Evolutionary conservation across 371 early-diverging fungal genomes (phyloP), one percentile per base, ranked within the genome.

Genomic region (Mortierella sp.): DNA sequence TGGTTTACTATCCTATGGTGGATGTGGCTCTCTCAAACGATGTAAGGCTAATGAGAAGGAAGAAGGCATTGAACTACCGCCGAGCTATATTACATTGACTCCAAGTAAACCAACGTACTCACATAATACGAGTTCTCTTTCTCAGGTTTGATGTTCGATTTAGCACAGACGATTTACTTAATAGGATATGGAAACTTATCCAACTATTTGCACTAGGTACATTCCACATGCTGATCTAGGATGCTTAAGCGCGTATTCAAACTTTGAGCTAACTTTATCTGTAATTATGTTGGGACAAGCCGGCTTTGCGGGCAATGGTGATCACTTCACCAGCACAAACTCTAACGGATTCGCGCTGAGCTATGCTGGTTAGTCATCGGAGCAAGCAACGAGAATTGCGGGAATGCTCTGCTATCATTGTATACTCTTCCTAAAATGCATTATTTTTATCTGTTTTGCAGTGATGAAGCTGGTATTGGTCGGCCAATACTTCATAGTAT

Each of bases 1-100:
- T 89, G 89, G 89, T 89, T 89, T 69, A 86, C 87, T 1, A 87
- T 89, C 1, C 84, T 89, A 77, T 89, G 90, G 90, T 89, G 90
- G 90, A 87, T 88, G 61, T 89, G 90, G 88, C 86, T 88, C 47
- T 86, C 90, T 1, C 86, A 88, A 62, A 88, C 90, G 12, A 75
- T 89, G 78, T 88, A 73, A 58, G 73, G n/a, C 1, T 3, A 11
- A 18, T 16, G 10, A 32, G 55, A 28, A 24, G 20, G 30, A n/a
- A 16, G 51, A 28, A 52, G 43, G 39, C 22, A 22, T 30, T n/a
- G n/a, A 24, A 8, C 6, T 8, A 8, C 35, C 6, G 35, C 35
- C 6, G 3, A 35, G 35, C 6, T 35, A 35, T 35, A 6, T 35
- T 35, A 35, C 6, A 35, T 35, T 35, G 6, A 35, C 5, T 32